Conservation (phyloP, 306 rosid genomes). For the Sindora glabra region DNA sequence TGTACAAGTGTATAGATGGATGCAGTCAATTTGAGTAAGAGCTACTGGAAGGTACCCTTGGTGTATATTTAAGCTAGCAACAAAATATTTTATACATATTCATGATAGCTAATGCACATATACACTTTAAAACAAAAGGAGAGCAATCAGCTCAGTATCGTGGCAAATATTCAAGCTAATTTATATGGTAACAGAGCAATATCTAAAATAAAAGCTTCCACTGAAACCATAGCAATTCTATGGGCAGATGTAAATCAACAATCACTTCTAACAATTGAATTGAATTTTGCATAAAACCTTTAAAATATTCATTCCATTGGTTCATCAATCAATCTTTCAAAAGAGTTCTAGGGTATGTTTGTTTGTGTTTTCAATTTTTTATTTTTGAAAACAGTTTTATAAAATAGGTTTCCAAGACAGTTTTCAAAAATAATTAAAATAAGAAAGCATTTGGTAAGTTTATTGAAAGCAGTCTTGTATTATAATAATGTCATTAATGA, state of each 20-base stretch:
- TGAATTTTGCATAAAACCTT: neutral
- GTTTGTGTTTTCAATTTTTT: too few relatives aligned
- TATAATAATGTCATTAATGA: too few relatives aligned
- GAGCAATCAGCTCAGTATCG: neutral
- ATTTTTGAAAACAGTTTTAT: too few relatives aligned
- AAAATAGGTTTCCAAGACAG: too few relatives aligned
- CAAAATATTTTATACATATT: neutral
- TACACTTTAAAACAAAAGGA: conserved; percentile 6
- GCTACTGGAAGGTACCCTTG: neutral
- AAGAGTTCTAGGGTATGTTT: conserved; percentile 1
- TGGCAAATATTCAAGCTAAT: neutral
- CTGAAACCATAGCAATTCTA: neutral
- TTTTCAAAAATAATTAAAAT: too few relatives aligned
- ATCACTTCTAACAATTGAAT: neutral
- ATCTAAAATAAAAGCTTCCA: neutral
- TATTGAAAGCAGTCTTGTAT: too few relatives aligned
- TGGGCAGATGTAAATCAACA: conserved; percentile 6
- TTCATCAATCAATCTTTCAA: neutral
- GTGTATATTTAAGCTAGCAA: neutral
- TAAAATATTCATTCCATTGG: neutral
- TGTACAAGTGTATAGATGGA: neutral
- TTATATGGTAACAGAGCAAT: neutral
- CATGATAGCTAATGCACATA: conserved; percentile 1
- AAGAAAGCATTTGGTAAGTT: too few relatives aligned
- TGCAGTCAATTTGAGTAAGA: neutral